Evolutionary conservation across 2,329 filamentous ascomycete genomes (phyloP), one percentile per base, ranked within the genome.

Genomic region (Colletotrichum kahawae): DNA sequence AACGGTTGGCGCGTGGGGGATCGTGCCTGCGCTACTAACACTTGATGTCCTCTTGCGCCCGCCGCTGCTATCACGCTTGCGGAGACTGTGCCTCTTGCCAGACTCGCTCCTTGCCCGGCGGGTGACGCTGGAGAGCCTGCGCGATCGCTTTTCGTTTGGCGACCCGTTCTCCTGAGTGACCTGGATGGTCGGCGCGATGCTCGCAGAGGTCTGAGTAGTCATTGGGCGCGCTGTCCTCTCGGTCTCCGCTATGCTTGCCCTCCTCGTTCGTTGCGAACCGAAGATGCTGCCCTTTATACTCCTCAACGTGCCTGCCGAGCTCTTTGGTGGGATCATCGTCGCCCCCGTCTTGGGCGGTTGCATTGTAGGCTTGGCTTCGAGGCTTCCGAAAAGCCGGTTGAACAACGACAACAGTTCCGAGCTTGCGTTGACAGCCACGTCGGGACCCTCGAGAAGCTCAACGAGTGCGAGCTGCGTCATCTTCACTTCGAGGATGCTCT

Each of bases 381-480:
- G 77, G 34, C 81, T 84, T 8, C 93, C 93, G 82, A 98, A 98
- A 0, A 99, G 87, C 76, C 94, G 90, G 4, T 92, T 91, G 81
- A 97, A 99, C 1, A 98, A 87, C 18, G 92, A 92, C 24, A 99
- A 86, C 51, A 99, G 88, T 83, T 98, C 95, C 77, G 95, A 92
- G 81, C 94, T 96, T 75, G 94, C 93, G 81, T 98, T 98, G 66
- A 98, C 95, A 21, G 97, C 96, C 71, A 93, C 91, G 73, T 95
- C 93, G 0, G 95, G 92, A 1, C 95, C 95, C 81, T 98, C 95
- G 5, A 95, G 86, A 18, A 97, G 86, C 83, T 98, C 96, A 5
- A 97, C 84, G 24, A 99, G 89, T 5, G 94, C 90, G 75, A 99
- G 88, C 80, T 98, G 96, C 13, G 96, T 98, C 91, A 98, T 98